Conservation (phyloP, 2,329 filamentous ascomycete genomes). For the Sporothrix euskadiensis region DNA sequence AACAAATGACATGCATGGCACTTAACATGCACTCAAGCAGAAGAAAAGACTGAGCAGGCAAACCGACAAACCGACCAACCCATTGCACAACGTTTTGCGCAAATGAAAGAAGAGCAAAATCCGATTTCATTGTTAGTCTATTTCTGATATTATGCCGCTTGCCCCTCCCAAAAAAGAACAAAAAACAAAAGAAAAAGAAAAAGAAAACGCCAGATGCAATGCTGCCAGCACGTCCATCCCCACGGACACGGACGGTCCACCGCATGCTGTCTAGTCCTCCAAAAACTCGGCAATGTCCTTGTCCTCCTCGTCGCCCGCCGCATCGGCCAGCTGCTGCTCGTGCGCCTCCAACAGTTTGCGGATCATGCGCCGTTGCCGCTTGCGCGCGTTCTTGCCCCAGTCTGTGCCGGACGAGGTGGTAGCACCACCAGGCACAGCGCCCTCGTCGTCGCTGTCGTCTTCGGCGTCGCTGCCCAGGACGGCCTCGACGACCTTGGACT, state of each 20-base stretch:
- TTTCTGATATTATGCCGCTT: constrained; percentile 3
- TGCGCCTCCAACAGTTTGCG: constrained; percentile 64
- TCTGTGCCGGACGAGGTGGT: constrained; percentile 46
- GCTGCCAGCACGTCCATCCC: background rate
- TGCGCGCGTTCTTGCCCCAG: constrained; percentile 71
- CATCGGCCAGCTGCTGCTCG: constrained; percentile 58
- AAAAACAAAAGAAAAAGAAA: too few species aligned
- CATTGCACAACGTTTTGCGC: background rate
- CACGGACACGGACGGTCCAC: too few species aligned
- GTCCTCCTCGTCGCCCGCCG: constrained; percentile 65
- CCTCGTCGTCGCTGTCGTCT: constrained; percentile 36
- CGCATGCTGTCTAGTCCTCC: constrained; percentile 47
- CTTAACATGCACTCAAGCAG: background rate
- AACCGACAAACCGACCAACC: background rate
- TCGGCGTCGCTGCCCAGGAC: constrained; percentile 35
- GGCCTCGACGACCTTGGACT: constrained; percentile 47
- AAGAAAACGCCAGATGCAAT: constrained; percentile 16
- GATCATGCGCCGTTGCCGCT: constrained; percentile 66
- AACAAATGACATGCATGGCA: constrained; percentile 12
- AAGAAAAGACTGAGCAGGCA: background rate
- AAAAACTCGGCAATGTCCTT: constrained; percentile 75
- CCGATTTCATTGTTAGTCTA: constrained; percentile 3
- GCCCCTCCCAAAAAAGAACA: background rate
- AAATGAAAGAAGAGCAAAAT: background rate
- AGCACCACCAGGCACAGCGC: constrained; percentile 38